These are phyloP conservation scores for Albatrellus ellisii DNA, from an alignment of 768 basidiomycete genomes.

Conservation along the genomic window DNA sequence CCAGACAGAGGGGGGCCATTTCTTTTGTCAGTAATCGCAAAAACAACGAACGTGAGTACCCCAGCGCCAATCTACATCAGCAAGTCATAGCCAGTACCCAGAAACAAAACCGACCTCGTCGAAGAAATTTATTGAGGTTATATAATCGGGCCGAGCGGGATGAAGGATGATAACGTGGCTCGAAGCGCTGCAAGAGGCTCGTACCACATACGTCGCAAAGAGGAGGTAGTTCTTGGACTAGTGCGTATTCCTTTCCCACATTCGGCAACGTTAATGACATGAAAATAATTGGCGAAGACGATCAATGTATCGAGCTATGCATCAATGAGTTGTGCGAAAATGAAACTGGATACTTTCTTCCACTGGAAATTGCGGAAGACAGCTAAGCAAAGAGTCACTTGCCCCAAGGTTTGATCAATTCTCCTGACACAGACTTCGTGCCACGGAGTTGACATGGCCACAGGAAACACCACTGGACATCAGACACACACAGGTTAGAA, in stretches of 20 bases:
- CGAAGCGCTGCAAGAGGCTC: conserved; percentile 13
- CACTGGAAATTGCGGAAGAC: conserved; percentile 65
- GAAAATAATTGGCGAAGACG: conserved; percentile 51
- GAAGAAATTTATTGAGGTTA: conserved; percentile 35
- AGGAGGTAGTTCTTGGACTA: conserved; percentile 37
- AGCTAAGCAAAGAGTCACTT: conserved; percentile 63
- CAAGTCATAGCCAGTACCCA: background rate
- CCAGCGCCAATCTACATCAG: conserved; percentile 36
- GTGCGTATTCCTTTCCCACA: conserved; percentile 43
- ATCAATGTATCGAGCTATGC: conserved; percentile 42
- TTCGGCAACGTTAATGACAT: conserved; percentile 53
- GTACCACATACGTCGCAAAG: conserved; percentile 49
- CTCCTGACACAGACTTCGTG: background rate
- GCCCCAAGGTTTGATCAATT: background rate
- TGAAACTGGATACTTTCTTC: conserved; percentile 65
- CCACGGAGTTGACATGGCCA: conserved; percentile 39
- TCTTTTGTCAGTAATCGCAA: conserved; percentile 38
- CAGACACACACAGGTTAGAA: too few species aligned
- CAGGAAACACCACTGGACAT: conserved; percentile 53
- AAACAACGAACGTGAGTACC: conserved; percentile 39
- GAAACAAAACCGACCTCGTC: conserved; percentile 22
- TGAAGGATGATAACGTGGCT: background rate
- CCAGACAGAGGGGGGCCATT: conserved; percentile 36
- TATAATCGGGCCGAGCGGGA: conserved; percentile 23
- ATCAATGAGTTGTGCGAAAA: conserved; percentile 50